phyloP scores from a whole-genome alignment of 306 rosid genomes.

The Urtica urens region DNA sequence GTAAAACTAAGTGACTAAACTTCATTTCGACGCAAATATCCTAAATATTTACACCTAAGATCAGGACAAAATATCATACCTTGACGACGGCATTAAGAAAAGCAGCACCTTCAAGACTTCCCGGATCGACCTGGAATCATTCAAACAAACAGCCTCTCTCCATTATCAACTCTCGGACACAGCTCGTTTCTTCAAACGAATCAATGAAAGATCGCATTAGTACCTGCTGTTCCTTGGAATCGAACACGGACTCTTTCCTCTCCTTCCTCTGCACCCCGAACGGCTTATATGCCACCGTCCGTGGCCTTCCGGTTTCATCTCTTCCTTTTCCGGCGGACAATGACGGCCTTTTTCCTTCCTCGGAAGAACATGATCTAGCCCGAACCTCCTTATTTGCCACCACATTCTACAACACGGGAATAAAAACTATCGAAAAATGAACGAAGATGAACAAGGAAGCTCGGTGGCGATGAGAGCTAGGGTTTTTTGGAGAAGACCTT shows the following conservation, averaged over 20 bases:
- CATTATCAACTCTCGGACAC: background rate
- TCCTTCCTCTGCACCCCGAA: conserved; percentile 49
- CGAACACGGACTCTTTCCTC: conserved; percentile 35
- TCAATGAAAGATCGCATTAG: background rate
- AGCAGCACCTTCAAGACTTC: conserved; percentile 48
- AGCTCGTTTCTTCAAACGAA: background rate
- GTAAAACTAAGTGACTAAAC: background rate
- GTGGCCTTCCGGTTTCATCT: conserved; percentile 24
- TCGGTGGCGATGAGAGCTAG: background rate
- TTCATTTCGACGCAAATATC: background rate
- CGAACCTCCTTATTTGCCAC: conserved; percentile 31
- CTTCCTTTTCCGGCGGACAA: conserved; percentile 19
- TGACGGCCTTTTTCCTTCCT: conserved; percentile 10
- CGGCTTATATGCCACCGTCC: conserved; percentile 36
- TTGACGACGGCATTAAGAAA: conserved; percentile 94
- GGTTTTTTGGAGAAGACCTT: conserved; percentile 11
- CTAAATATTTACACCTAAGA: background rate
- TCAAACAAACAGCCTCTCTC: conserved; percentile 2
- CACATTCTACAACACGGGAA: too few species aligned
- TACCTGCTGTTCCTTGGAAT: conserved; percentile 65
- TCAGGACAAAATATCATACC: conserved; percentile 28
- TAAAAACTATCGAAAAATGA: too few species aligned
- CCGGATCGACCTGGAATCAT: conserved; percentile 58
- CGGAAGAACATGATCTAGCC: conserved; percentile 11
- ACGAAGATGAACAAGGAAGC: too few species aligned